A percentile compares a stretch with the other conserved stretches of the same genome.
These are phyloP conservation scores for Salix viminalis DNA, from an alignment of 345 rosid species.

Conservation along the genomic window DNA sequence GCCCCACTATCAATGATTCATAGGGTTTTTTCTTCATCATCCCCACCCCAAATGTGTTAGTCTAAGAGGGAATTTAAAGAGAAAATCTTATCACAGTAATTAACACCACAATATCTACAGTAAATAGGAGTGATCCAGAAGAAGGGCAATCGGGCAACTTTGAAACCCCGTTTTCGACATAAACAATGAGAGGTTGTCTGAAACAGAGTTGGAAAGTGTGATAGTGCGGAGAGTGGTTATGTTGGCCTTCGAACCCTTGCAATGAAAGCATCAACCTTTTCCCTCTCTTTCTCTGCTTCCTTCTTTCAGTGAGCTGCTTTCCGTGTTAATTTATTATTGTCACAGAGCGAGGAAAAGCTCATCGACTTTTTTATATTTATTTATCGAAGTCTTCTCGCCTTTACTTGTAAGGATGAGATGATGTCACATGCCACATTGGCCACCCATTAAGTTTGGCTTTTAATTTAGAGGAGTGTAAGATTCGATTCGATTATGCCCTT, in stretches of 20 bases:
- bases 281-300: too few relatives aligned
- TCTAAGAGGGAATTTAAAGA: background rate
- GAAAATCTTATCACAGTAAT: too few relatives aligned
- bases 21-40: background rate
- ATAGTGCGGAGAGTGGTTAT: background rate
- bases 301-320: background rate
- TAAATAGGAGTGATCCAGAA: background rate
- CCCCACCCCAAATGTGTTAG: background rate
- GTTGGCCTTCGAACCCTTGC: conserved; percentile 2
- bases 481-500: background rate
- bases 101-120: background rate
- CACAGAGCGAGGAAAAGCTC: conserved; percentile 11
- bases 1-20: background rate
- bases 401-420: background rate
- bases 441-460: background rate
- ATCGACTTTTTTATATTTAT: background rate
- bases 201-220: conserved; percentile 12
- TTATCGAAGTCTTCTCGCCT: background rate
- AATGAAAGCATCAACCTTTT: conserved; percentile 18
- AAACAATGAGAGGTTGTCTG: conserved; percentile 3
- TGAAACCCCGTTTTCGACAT: background rate
- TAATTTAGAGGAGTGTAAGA: background rate
- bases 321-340: conserved; percentile 5
- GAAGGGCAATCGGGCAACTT: background rate
- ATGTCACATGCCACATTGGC: conserved; percentile 3